phyloP scores from a whole-genome alignment of 352 stramenopile genomes.

The Pythium utonaiense region DNA sequence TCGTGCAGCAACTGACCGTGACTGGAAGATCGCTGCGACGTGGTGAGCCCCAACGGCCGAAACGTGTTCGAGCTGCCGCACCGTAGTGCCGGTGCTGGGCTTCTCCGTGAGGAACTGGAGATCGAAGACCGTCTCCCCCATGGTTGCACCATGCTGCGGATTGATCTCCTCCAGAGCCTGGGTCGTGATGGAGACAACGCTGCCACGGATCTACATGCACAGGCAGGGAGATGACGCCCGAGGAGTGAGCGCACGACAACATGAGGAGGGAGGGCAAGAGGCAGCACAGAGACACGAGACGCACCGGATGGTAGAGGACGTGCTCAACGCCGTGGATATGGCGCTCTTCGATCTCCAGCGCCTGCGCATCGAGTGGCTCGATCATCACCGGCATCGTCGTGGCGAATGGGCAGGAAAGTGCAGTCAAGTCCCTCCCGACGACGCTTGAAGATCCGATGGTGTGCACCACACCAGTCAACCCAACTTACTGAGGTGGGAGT shows the following conservation, averaged over 20 bases:
- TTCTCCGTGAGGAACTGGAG: slow-evolving; percentile 27
- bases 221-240: no score
- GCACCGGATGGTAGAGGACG: slow-evolving; percentile 19
- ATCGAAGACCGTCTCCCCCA: slow-evolving; percentile 67
- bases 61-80: slow-evolving; percentile 46
- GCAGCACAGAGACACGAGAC: no score
- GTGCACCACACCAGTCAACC: slow-evolving; percentile 10
- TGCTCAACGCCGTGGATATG: slow-evolving; percentile 19
- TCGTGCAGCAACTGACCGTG: slow-evolving; percentile 16
- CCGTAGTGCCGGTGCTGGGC: not conserved
- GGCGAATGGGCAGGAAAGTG: not conserved
- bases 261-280: not conserved
- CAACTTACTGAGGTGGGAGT: not conserved
- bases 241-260: no score
- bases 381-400: slow-evolving; percentile 1
- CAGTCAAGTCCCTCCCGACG: not conserved
- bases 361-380: not conserved
- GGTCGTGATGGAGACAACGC: slow-evolving; percentile 47
- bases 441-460: slow-evolving; percentile 10
- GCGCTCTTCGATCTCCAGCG: slow-evolving; percentile 22
- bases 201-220: slow-evolving; percentile 3
- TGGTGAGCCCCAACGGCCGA: slow-evolving; percentile 39
- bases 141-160: slow-evolving; percentile 39
- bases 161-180: slow-evolving; percentile 67
- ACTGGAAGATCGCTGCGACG: slow-evolving; percentile 57